Evolutionary conservation across 2,329 filamentous ascomycete species (phyloP).

Genomic region (Aspergillus sp.): DNA sequence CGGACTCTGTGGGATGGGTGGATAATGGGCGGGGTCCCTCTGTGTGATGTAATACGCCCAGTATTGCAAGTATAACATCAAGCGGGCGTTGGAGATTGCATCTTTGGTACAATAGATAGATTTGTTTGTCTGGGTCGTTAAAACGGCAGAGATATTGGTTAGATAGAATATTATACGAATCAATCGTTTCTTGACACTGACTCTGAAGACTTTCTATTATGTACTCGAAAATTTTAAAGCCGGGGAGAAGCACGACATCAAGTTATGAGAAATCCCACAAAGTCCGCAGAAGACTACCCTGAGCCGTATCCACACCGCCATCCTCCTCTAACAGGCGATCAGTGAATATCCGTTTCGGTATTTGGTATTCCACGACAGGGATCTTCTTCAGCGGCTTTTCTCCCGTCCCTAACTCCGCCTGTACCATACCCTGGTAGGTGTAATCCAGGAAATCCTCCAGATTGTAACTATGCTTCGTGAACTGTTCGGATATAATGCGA

Average conservation of each 20-base stretch:
- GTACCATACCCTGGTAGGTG: constrained; percentile 74
- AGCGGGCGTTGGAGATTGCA: background rate
- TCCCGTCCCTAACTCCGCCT: constrained; percentile 66
- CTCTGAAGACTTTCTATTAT: constrained; percentile 14
- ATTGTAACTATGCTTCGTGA: constrained; percentile 92
- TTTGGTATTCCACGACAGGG: constrained; percentile 89
- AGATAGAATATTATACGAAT: background rate
- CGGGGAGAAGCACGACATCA: constrained; percentile 5
- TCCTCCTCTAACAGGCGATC: constrained; percentile 42
- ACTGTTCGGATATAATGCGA: constrained; percentile 93
- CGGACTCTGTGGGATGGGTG: constrained; percentile 9
- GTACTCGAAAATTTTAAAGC: constrained; percentile 16
- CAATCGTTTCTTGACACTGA: background rate
- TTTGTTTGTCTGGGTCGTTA: background rate
- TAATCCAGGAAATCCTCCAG: constrained; percentile 98
- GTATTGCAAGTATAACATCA: background rate
- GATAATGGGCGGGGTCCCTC: background rate
- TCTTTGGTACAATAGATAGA: constrained; percentile 9
- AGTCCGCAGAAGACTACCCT: constrained; percentile 35
- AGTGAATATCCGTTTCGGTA: constrained; percentile 78
- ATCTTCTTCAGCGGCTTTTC: constrained; percentile 79
- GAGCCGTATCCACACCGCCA: constrained; percentile 38
- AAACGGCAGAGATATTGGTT: constrained; percentile 4
- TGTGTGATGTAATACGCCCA: background rate
- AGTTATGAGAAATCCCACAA: constrained; percentile 39